Evolutionary conservation across 2,329 filamentous ascomycete species (phyloP), one percentile per base, ranked within the genome.

Genomic region (Trichoderma arundinaceum): DNA sequence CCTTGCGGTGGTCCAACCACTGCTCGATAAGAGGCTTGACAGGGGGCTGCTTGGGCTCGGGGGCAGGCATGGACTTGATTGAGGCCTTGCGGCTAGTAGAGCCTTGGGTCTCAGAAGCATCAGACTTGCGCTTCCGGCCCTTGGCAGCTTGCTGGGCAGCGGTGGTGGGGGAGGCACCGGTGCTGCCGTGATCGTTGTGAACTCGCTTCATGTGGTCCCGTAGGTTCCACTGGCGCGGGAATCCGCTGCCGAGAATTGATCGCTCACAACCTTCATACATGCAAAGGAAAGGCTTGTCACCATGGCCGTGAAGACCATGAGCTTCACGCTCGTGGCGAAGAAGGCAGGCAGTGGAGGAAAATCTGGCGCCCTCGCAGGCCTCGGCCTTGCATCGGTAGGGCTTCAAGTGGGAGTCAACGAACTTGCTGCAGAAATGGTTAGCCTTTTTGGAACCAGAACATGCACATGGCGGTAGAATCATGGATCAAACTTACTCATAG

Each of bases 151-250:
- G 71, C 38, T 70, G 71, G 41, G 66, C 68, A 49, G 71, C 62
- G 28, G 71, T 74, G 9, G 79, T 75, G 8, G 81, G 79, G 39
- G 83, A 82, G 28, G 76, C 79, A 49, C 72, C 71, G 48, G 78
- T 73, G 69, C 77, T 79, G 49, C 81, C 80, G 67, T 82, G 82
- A 73, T 87, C 86, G 70, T 88, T 88, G 81, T 98, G 94, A 7
- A 97, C 94, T 68, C 94, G 90, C 81, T 92, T 92, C 94, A 97
- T 97, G 84, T 98, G 94, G 80, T 98, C 94, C 78, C 91, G 89
- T 62, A 97, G 86, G 80, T 98, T 98, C 92, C 95, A 98, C 73
- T 94, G 90, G 72, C 94, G 90, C 43, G 94, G 94, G 75, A 98
- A 98, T 72, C 94, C 94, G 76, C 94, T 92, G 72, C 92, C 93